Conservation (phyloP, 2,329 filamentous ascomycete genomes). For the Ophiostoma himal-ulmi region DNA sequence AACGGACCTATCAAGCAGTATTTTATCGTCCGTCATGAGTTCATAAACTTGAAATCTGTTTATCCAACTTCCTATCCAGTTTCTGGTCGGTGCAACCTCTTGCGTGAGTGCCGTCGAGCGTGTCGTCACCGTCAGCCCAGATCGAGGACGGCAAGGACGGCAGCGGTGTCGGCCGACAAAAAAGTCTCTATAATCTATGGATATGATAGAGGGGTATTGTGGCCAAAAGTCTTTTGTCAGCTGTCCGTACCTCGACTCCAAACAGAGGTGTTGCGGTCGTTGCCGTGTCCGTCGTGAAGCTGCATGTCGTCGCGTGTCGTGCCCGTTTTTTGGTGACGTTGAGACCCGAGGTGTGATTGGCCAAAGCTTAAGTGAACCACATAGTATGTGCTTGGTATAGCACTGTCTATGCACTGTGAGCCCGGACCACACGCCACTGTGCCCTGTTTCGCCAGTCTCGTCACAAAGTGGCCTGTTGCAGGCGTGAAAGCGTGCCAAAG, state of each 20-base stretch:
- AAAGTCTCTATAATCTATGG: neutral
- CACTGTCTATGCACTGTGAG: neutral
- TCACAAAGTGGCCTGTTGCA: slow-evolving; percentile 13
- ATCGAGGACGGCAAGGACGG: neutral
- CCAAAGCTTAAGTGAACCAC: neutral
- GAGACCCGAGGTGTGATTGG: neutral
- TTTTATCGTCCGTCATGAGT: neutral
- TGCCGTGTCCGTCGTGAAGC: neutral
- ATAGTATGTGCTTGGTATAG: neutral
- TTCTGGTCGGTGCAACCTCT: neutral
- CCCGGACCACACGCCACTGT: slow-evolving; percentile 5
- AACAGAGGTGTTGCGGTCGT: neutral
- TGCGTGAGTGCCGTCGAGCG: neutral
- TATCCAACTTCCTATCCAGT: neutral
- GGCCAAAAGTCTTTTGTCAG: neutral
- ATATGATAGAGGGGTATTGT: neutral
- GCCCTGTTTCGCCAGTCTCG: neutral
- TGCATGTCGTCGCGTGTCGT: slow-evolving; percentile 5
- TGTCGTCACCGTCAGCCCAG: slow-evolving; percentile 2
- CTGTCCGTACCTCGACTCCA: neutral
- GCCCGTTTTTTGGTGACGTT: neutral
- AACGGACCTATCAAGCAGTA: neutral
- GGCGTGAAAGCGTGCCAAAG: neutral
- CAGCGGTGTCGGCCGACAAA: neutral
- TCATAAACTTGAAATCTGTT: neutral